Evolutionary conservation across 163 green algal species (phyloP), one percentile per base, ranked within the genome.

Genomic region (Chlorella variabilis): DNA sequence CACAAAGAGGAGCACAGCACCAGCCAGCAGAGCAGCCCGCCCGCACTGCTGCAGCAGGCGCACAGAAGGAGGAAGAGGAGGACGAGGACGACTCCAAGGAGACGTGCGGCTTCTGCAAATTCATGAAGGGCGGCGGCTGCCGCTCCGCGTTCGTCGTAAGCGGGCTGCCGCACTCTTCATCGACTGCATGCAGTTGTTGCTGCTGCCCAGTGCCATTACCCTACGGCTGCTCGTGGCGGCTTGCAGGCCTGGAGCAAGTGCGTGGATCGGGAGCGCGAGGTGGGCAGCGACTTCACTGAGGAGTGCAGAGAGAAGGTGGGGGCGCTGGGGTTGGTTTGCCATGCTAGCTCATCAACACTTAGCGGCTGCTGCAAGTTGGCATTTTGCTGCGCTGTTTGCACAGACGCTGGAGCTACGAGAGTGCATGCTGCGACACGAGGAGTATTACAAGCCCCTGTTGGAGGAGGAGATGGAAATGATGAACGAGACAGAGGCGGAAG

Each of bases 41-140:
- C n/a, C n/a, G n/a, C n/a, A n/a, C n/a, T n/a, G n/a, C n/a, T n/a
- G n/a, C n/a, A n/a, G n/a, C n/a, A n/a, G n/a, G n/a, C n/a, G n/a
- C n/a, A n/a, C n/a, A n/a, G n/a, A n/a, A n/a, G n/a, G n/a, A n/a
- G 3, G 67, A 42, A 1, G 79, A 84, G 9, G 84, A 90, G 29
- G 84, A 83, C 8, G 89, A 94, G 4, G 91, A 91, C 13, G 92
- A 94, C 17, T 87, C 91, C 1, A 86, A 95, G 17, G 89, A 94
- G 76, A 90, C 78, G 1, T 96, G 92, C 84, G 92, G 92, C n/a
- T 96, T 96, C 68, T 96, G 92, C 79, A 90, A 88, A 31, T 96
- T 93, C 84, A 96, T 96, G 92, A 94, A 94, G 56, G 92, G 83
- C 34, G 92, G 92, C 21, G 87, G 87, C 61, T 96, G 92, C 75